Evolutionary conservation across 306 rosid genomes (phyloP), one percentile per base, ranked within the genome.

Genomic region (Vigna trinervia): DNA sequence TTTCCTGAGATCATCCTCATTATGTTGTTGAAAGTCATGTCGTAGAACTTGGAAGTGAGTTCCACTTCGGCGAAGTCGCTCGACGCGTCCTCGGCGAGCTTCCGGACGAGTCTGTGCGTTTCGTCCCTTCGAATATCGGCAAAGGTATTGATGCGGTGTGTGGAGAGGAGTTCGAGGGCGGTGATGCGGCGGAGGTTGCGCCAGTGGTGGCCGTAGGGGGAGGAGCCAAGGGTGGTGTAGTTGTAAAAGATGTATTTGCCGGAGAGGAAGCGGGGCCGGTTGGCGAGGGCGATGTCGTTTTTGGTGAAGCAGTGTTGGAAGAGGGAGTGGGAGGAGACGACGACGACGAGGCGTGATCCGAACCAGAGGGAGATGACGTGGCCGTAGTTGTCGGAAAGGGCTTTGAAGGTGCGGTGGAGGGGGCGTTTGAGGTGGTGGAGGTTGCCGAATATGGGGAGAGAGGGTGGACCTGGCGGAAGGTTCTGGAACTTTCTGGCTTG

Each of bases 111-210:
- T 36, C 41, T 36, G 8, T 36, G 8, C 41, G 41, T 36, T 36
- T 36, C 41, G 41, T 36, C 41, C 41, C 8, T 36, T 6, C 41
- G 41, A 36, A 36, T 36, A 6, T 1, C 41, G 41, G 41, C 41
- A 45, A 77, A 88, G 28, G 13, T 2, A 59, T 61, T 70, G 41
- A 81, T 32, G 7, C 81, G 85, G 2, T 81, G 69, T 0, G 80
- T 12, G 6, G 94, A 90, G 54, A 86, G 88, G 41, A 90, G 87
- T 4, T 90, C 90, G 0, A 62, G 22, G 8, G 89, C 3, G 6
- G 82, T 81, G 4, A 90, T 83, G 5, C 92, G 89, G 19, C 92
- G 95, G 3, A 90, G 88, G 83, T 86, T 90, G 10, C 90, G 92
- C 92, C 92, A 90, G 65, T 88, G 92, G 15, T 88, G 86, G 1